These are phyloP conservation scores for Volvox carteri DNA, from an alignment of 163 green algal species.

Conservation along the genomic window DNA sequence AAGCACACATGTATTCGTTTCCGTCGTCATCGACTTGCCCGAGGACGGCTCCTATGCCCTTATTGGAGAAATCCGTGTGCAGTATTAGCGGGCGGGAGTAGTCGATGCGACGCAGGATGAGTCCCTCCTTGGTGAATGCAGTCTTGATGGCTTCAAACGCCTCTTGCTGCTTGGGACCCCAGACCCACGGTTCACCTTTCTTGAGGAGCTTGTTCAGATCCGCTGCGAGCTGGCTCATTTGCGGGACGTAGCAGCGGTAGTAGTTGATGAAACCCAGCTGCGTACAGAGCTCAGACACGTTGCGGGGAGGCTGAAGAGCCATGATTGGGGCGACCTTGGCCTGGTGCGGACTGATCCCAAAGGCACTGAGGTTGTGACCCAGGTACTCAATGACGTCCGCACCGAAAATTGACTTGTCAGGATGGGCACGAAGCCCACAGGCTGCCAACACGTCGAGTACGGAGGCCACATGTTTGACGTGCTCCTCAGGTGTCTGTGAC, in stretches of 20 bases:
- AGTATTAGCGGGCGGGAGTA: constrained; percentile 46
- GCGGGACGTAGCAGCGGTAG: constrained; percentile 46
- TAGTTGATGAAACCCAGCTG: constrained; percentile 52
- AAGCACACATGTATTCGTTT: constrained; percentile 59
- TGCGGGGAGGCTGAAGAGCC: constrained; percentile 25
- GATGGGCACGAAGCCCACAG: constrained; percentile 30
- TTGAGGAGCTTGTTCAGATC: constrained; percentile 42
- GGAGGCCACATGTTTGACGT: constrained; percentile 49
- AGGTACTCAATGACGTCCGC: constrained; percentile 27
- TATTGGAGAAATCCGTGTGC: constrained; percentile 58
- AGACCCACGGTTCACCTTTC: constrained; percentile 15
- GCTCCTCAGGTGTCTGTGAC: constrained; percentile 32
- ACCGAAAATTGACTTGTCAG: constrained; percentile 40
- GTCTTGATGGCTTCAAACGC: constrained; percentile 30
- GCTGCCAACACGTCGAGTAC: constrained; percentile 26
- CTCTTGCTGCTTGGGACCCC: constrained; percentile 13
- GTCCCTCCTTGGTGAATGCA: not conserved
- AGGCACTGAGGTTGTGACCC: constrained; percentile 23
- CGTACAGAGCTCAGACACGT: constrained; percentile 25
- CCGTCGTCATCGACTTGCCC: constrained; percentile 53
- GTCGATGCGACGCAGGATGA: constrained; percentile 35
- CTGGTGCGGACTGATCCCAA: constrained; percentile 20
- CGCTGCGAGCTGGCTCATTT: constrained; percentile 5
- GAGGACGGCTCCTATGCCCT: constrained; percentile 49
- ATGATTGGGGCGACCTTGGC: constrained; percentile 47